Percentiles rank a stretch among this genome's conserved stretches.
phyloP scores from a whole-genome alignment of 495 filamentous ascomycete genomes.

The Glonium stellatum region DNA sequence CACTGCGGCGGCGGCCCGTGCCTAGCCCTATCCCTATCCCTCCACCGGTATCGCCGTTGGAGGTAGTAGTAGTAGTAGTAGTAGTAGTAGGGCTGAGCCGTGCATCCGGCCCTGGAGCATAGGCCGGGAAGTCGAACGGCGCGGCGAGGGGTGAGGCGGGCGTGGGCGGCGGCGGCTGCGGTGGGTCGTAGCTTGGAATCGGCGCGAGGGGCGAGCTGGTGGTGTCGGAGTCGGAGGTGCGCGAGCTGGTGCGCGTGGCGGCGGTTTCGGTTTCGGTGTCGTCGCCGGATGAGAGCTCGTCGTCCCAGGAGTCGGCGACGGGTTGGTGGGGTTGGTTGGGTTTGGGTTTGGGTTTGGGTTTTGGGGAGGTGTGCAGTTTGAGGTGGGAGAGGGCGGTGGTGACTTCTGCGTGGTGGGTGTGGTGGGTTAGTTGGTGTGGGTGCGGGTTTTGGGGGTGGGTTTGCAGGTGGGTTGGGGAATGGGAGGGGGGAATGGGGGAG shows the following conservation, averaged over 20 bases:
- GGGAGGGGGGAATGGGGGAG: background rate
- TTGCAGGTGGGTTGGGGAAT: slow-evolving; percentile 14
- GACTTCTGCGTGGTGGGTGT: slow-evolving; percentile 16
- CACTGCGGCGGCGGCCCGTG: too few relatives aligned
- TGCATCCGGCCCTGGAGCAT: too few relatives aligned
- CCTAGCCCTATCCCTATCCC: too few relatives aligned
- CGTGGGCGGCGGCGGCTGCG: slow-evolving; percentile 21
- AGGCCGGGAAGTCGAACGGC: slow-evolving; percentile 20
- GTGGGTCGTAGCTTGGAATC: slow-evolving; percentile 22
- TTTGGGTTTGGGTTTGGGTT: slow-evolving; percentile 37
- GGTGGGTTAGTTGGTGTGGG: slow-evolving; percentile 1
- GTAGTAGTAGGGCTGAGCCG: too few relatives aligned
- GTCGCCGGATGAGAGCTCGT: slow-evolving; percentile 50
- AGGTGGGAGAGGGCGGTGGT: slow-evolving; percentile 25
- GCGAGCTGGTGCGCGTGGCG: too few relatives aligned
- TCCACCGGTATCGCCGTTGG: too few relatives aligned
- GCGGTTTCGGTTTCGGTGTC: slow-evolving; percentile 51
- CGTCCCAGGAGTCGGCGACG: slow-evolving; percentile 82
- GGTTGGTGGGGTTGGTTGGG: slow-evolving; percentile 41
- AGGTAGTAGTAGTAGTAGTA: too few relatives aligned
- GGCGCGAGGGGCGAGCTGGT: slow-evolving; percentile 19
- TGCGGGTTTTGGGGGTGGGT: too few relatives aligned
- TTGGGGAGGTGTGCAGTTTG: slow-evolving; percentile 38
- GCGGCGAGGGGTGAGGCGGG: slow-evolving; percentile 25
- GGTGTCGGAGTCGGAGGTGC: slow-evolving; percentile 20